These are phyloP conservation scores for Danielia reshetovae DNA, from an alignment of 805 yeast genomes.

Conservation along the genomic window DNA sequence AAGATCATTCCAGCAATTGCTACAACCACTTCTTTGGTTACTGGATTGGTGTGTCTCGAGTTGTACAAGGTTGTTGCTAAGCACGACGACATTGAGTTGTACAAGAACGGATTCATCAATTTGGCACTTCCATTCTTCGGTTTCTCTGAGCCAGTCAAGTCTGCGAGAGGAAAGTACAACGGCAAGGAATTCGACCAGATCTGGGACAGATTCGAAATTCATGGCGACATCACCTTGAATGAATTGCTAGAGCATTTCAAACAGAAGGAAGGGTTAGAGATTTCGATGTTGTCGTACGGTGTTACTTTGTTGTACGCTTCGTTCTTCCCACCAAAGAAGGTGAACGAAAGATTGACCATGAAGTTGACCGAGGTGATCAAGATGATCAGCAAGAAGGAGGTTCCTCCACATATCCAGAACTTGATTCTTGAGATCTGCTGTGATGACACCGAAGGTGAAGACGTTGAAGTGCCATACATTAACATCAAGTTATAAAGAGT, in stretches of 20 bases:
- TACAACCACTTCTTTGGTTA: conserved; percentile 96
- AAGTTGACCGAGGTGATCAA: conserved; percentile 74
- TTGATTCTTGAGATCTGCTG: conserved; percentile 87
- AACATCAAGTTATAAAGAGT: conserved; percentile 46
- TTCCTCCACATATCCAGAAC: conserved; percentile 69
- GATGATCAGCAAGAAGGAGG: conserved; percentile 77
- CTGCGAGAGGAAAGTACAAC: conserved; percentile 79
- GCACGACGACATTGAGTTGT: conserved; percentile 72
- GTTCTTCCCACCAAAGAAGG: conserved; percentile 88
- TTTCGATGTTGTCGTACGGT: conserved; percentile 89
- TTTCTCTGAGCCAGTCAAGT: conserved; percentile 91
- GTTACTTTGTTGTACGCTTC: conserved; percentile 88
- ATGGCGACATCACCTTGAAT: conserved; percentile 72
- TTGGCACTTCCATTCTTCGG: conserved; percentile 95
- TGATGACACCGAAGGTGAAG: conserved; percentile 90
- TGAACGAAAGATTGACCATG: conserved; percentile 68
- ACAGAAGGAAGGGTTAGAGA: conserved; percentile 76
- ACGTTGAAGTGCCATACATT: conserved; percentile 90
- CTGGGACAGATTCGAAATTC: conserved; percentile 90
- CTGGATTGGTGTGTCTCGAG: conserved; percentile 92
- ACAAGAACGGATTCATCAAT: conserved; percentile 88
- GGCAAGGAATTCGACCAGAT: conserved; percentile 76
- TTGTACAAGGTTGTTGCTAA: conserved; percentile 83
- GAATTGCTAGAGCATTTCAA: conserved; percentile 73
- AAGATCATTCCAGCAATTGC: conserved; percentile 99